These are phyloP conservation scores for Limnanthes douglasii DNA, from an alignment of 345 rosid species.

Conservation along the genomic window DNA sequence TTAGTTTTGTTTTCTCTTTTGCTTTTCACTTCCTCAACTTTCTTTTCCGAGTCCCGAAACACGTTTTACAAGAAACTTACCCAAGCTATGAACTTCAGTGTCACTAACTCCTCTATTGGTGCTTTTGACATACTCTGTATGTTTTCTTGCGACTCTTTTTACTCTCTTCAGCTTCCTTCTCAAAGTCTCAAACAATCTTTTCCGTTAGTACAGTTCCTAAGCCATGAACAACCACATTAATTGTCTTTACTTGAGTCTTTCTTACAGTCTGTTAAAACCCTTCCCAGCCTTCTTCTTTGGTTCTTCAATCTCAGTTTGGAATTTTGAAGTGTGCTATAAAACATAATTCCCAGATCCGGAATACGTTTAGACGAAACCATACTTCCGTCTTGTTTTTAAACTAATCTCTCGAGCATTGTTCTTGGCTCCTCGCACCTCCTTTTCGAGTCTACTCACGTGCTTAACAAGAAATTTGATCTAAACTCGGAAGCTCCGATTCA, in stretches of 20 bases:
- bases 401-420: constrained; percentile 18
- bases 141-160: constrained; percentile 14
- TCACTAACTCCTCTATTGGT: constrained; percentile 5
- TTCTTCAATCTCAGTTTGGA: constrained; percentile 48
- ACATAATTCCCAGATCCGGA: constrained; percentile 42
- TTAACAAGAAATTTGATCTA: constrained; percentile 79
- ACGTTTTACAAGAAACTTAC: constrained; percentile 54
- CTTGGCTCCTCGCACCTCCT: constrained; percentile 74
- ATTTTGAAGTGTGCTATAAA: constrained; percentile 43
- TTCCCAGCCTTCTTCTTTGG: constrained; percentile 27
- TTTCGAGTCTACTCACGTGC: constrained; percentile 67
- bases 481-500: constrained; percentile 45
- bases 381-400: constrained; percentile 6
- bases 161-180: constrained; percentile 27
- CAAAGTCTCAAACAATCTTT: constrained; percentile 26
- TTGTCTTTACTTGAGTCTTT: constrained; percentile 13
- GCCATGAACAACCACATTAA: constrained; percentile 25
- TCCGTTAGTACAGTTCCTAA: constrained; percentile 29
- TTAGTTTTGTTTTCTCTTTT: constrained; percentile 12
- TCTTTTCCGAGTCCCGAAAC: constrained; percentile 74
- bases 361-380: constrained; percentile 7
- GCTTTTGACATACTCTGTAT: constrained; percentile 14
- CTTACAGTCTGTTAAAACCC: constrained; percentile 5
- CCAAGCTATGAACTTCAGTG: constrained; percentile 51
- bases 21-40: constrained; percentile 60